Percentiles rank a stretch among this genome's conserved stretches.
phyloP scores from a whole-genome alignment of 2,329 filamentous ascomycete genomes.

The Metarhizium anisopliae region DNA sequence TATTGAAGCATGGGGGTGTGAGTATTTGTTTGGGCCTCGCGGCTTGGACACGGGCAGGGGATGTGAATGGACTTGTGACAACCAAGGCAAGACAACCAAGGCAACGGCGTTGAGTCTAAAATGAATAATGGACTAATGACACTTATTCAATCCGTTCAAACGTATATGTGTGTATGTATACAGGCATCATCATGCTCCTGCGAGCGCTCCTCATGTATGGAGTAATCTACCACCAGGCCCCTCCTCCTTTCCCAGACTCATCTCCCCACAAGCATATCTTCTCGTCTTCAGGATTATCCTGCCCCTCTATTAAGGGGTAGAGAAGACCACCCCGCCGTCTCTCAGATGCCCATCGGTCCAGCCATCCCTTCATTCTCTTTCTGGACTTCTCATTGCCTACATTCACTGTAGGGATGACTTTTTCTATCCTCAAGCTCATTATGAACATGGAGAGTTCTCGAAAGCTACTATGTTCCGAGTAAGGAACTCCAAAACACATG shows the following conservation, averaged over 20 bases:
- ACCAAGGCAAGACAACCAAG: not conserved
- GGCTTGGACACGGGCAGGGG: not conserved
- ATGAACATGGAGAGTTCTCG: conserved; percentile 90
- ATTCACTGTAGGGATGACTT: conserved; percentile 90
- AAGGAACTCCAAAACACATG: conserved; percentile 88
- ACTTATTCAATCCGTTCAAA: not conserved
- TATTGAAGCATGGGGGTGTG: not conserved
- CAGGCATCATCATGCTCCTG: not conserved
- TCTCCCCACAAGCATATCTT: conserved; percentile 28
- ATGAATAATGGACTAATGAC: not conserved
- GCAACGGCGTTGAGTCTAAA: conserved; percentile 3
- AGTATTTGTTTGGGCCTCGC: not conserved
- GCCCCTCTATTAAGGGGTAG: conserved; percentile 31
- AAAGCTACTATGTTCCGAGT: conserved; percentile 93
- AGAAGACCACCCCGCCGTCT: conserved; percentile 46
- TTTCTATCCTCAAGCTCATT: conserved; percentile 77
- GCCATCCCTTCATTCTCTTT: conserved; percentile 55
- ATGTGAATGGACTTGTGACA: not conserved
- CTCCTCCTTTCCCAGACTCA: conserved; percentile 27
- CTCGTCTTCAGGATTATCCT: conserved; percentile 20
- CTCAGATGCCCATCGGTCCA: conserved; percentile 53
- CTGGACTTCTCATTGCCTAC: conserved; percentile 50
- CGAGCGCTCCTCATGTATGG: not conserved
- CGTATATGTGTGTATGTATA: not conserved
- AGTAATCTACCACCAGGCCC: conserved; percentile 27